Evolutionary conservation across 2,329 filamentous ascomycete species (phyloP).

Genomic region (Proliferodiscus dingleyae): DNA sequence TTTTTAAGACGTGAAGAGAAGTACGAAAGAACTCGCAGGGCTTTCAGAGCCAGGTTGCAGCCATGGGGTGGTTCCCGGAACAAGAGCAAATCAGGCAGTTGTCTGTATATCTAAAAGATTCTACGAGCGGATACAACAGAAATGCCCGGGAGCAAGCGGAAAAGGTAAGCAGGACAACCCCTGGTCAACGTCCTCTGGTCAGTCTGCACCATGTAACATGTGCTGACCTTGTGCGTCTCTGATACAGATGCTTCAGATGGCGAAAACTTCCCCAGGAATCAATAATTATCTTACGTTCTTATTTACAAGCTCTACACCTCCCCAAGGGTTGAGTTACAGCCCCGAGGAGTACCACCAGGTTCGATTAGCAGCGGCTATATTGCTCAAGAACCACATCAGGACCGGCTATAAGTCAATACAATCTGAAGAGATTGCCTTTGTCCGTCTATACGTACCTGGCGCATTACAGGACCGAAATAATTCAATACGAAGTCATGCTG

Average conservation of each 20-base stretch:
- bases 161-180: constrained; percentile 52
- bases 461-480: constrained; percentile 75
- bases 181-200: not conserved
- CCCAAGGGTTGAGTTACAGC: constrained; percentile 55
- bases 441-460: constrained; percentile 73
- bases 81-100: constrained; percentile 86
- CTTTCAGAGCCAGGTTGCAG: constrained; percentile 17
- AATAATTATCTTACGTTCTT: constrained; percentile 96
- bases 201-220: not conserved
- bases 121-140: constrained; percentile 78
- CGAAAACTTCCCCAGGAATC: constrained; percentile 83
- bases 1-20: constrained; percentile 24
- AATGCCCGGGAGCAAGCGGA: constrained; percentile 84
- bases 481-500: constrained; percentile 83
- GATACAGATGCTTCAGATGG: constrained; percentile 82
- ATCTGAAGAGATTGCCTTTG: constrained; percentile 65
- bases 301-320: constrained; percentile 65
- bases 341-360: constrained; percentile 65
- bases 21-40: constrained; percentile 16
- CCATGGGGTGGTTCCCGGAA: constrained; percentile 90
- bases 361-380: constrained; percentile 82
- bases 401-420: constrained; percentile 71
- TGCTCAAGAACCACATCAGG: constrained; percentile 92
- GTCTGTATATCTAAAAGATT: constrained; percentile 83
- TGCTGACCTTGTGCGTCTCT: constrained; percentile 12